phyloP scores from a whole-genome alignment of 2,329 filamentous ascomycete genomes.

The Penicillium crustosum region DNA sequence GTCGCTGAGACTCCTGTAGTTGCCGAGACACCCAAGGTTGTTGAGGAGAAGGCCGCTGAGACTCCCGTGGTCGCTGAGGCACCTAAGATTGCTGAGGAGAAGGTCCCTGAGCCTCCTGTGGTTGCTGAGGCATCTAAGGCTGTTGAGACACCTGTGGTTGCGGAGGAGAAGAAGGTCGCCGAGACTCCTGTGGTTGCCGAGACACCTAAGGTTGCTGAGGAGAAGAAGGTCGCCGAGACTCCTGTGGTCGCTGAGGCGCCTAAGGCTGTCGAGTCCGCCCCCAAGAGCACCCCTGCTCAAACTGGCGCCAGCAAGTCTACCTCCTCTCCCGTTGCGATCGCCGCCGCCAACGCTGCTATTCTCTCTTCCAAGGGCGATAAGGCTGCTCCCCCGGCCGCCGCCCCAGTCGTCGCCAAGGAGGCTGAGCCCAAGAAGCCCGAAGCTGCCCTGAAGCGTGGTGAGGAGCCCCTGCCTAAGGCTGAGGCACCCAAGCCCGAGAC shows the following conservation, averaged over 20 bases:
- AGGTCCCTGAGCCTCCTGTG: not conserved
- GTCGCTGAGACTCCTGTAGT: too few species aligned
- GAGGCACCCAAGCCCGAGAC: conserved; percentile 9
- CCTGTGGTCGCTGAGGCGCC: not conserved
- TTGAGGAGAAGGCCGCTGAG: not conserved
- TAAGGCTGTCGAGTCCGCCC: conserved; percentile 4
- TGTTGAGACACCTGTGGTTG: too few species aligned
- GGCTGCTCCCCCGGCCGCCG: conserved; percentile 11
- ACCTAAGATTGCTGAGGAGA: conserved; percentile 2
- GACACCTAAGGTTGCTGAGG: conserved; percentile 4
- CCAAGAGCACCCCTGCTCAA: conserved; percentile 7
- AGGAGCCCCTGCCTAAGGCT: conserved; percentile 19
- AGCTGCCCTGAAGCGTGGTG: conserved; percentile 22
- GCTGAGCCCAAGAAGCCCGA: conserved; percentile 26
- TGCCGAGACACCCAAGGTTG: too few species aligned
- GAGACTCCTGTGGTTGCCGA: conserved; percentile 3
- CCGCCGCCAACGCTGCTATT: conserved; percentile 23
- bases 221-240: not conserved
- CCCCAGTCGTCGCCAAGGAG: conserved; percentile 11
- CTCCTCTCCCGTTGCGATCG: conserved; percentile 20
- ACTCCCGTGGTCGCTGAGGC: conserved; percentile 3
- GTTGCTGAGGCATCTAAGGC: not conserved
- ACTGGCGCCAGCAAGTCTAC: conserved; percentile 9
- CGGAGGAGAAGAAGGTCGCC: not conserved
- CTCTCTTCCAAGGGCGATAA: conserved; percentile 25